Evolutionary conservation across 306 rosid genomes (phyloP).

Genomic region (Lathyrus aphaca): DNA sequence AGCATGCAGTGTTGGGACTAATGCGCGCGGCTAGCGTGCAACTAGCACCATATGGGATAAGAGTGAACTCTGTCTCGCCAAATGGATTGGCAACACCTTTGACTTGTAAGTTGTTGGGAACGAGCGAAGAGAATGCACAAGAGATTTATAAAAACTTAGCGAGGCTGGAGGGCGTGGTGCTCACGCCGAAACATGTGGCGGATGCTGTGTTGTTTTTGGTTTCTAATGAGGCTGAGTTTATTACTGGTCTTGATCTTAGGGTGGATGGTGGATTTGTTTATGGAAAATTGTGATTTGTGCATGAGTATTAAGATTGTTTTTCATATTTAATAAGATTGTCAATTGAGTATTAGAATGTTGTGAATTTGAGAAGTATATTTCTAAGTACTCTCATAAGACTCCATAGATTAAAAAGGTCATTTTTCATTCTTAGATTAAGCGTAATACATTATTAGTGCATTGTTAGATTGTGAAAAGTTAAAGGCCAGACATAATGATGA

Average conservation of each 20-base stretch:
- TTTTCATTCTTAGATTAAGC: too few relatives aligned
- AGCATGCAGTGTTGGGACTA: conserved; percentile 60
- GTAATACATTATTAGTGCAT: too few relatives aligned
- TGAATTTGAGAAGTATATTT: too few relatives aligned
- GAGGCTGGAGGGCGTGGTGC: conserved; percentile 47
- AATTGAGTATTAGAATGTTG: too few relatives aligned
- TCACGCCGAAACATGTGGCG: conserved; percentile 48
- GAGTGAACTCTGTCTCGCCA: conserved; percentile 61
- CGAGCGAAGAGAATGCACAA: conserved; percentile 29
- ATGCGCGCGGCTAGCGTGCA: conserved; percentile 52
- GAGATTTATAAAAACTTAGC: conserved; percentile 1
- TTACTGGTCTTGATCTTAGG: conserved; percentile 51
- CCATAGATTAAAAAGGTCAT: too few relatives aligned
- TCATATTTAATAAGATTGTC: too few relatives aligned
- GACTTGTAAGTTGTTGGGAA: not conserved
- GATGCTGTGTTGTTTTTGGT: conserved; percentile 60
- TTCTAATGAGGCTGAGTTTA: conserved; percentile 49
- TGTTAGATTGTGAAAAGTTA: too few relatives aligned
- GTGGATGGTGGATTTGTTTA: conserved; percentile 47
- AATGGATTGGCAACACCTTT: conserved; percentile 28
- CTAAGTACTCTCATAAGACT: too few relatives aligned
- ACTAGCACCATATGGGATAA: conserved; percentile 48
- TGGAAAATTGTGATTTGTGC: not conserved
- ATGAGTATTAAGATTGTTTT: too few relatives aligned
- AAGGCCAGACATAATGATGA: too few relatives aligned